Base-by-base conservation (phyloP, 2,329 filamentous ascomycete genomes). In the Xylariaceae sp. region DNA sequence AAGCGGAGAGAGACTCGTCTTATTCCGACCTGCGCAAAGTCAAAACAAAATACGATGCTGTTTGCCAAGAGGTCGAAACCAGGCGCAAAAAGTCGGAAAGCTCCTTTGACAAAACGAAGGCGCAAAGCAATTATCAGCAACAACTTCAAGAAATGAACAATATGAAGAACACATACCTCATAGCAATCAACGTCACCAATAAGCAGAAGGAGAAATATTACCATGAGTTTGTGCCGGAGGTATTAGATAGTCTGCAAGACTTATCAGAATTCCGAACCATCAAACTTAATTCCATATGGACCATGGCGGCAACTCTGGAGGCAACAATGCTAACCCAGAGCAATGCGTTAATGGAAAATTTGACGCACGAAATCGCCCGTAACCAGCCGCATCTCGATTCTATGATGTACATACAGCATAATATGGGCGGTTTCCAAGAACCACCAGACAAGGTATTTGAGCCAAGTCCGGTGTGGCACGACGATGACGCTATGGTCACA, bases 181-280 rank as follows among this genome's bases (percentile, higher is more conserved):
- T 99, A 66, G 82, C 85, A 57, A 96, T 99, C 74, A 95, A 95
- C 68, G 89, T 97, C 54, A 95, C 92, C 32, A 99, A 99, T 73
- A 95, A 94, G 75, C 86, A 96, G 67, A 99, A 97, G 75, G 91
- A 96, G 69, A 89, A 87, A 68, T 97, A 97, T 75, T 99, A 96
- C 68, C 87, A 97, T 69, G 91, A 96, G 71, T 97, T 97, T 70
- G 80, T 99, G 18, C 94, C 94, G 8, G 94, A 97, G 68, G 75
- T 97, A 54, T 80, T 99, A 68, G 89, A 97, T 73, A 92, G 92
- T 63, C 74, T 99, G 54, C 94, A 99, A 76, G 91, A 96, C 64
- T 81, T 99, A 49, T 91, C 88, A 56, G 92, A 99, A 73, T 95
- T 92, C 56, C 84, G 90, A 49, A 90, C 92, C 10, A 72, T 84